Percentiles rank a stretch among this genome's conserved stretches.
Conservation (phyloP, 1,284 basidiomycete species). For the Naganishia sp. region DNA sequence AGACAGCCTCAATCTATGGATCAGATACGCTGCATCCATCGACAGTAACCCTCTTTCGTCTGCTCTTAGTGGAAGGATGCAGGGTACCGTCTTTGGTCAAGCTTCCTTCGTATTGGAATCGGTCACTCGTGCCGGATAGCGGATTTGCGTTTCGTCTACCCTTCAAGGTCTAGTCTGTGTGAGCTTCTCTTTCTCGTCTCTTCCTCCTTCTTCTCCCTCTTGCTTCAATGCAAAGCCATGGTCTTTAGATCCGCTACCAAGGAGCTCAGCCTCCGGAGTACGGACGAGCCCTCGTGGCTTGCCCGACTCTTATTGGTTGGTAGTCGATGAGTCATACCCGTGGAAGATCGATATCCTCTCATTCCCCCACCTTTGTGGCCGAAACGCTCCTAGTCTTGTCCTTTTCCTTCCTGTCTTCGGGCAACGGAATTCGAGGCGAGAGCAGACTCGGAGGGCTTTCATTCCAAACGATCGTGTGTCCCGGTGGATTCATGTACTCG, state of each 20-base stretch:
- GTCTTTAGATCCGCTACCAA: conserved; percentile 34
- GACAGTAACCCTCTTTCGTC: not conserved
- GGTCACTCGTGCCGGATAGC: too few species aligned
- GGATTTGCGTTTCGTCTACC: too few species aligned
- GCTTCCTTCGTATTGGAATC: too few species aligned
- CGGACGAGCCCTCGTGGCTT: not conserved
- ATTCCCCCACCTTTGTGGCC: conserved; percentile 16
- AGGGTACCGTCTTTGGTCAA: conserved; percentile 18
- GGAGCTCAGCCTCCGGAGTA: not conserved
- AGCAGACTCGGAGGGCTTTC: conserved; percentile 21
- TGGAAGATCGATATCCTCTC: conserved; percentile 30
- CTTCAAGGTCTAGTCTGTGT: not conserved
- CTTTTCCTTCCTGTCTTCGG: not conserved
- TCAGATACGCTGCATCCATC: conserved; percentile 8
- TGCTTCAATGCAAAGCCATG: conserved; percentile 18
- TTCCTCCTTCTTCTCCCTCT: not conserved
- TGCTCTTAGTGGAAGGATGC: conserved; percentile 11
- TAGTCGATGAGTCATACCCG: conserved; percentile 34
- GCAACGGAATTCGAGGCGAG: conserved; percentile 11
- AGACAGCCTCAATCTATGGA: not conserved
- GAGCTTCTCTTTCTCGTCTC: conserved; percentile 6
- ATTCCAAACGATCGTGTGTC: conserved; percentile 24
- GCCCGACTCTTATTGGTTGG: conserved; percentile 13
- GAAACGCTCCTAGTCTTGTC: conserved; percentile 21
- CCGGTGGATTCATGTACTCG: conserved; percentile 21